A percentile compares a stretch with the other conserved stretches of the same genome.
phyloP scores from a whole-genome alignment of 2,329 filamentous ascomycete species.

The Fusarium scirpi region DNA sequence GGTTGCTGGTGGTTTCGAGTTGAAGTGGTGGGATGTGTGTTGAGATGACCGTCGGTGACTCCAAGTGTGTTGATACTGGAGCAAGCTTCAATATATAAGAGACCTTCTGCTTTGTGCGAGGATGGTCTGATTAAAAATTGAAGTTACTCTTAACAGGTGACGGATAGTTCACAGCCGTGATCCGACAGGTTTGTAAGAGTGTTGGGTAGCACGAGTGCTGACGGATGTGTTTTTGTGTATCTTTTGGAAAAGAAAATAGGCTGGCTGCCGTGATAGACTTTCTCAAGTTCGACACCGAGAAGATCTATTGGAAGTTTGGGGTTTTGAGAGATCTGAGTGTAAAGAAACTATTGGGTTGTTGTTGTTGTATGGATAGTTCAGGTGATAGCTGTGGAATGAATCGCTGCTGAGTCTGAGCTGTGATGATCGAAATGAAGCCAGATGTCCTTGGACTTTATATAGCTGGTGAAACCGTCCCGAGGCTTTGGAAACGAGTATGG shows the following conservation, averaged over 20 bases:
- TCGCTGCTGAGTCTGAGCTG: conserved; percentile 36
- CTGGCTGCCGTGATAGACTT: conserved; percentile 30
- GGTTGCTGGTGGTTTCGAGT: conserved; percentile 21
- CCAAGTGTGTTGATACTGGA: conserved; percentile 1
- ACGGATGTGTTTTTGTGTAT: conserved; percentile 40
- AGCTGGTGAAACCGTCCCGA: conserved; percentile 46
- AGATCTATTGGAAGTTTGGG: conserved; percentile 2
- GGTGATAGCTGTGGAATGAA: conserved; percentile 17
- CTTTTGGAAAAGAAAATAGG: conserved; percentile 31
- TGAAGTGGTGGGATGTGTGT: background rate
- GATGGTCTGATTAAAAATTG: conserved; percentile 19
- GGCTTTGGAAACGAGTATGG: conserved; percentile 39
- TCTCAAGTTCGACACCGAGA: conserved; percentile 12
- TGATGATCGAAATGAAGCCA: conserved; percentile 31
- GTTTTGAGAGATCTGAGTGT: background rate
- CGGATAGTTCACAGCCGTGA: conserved; percentile 37
- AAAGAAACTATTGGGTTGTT: conserved; percentile 3
- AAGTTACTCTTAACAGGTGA: conserved; percentile 29
- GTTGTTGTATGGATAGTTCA: conserved; percentile 6
- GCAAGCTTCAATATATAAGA: conserved; percentile 31
- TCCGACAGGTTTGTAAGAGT: conserved; percentile 45
- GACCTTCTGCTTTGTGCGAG: conserved; percentile 23
- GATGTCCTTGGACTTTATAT: conserved; percentile 45
- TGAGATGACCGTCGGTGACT: background rate
- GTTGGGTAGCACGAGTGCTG: conserved; percentile 37